Percentiles rank a stretch among this genome's conserved stretches.
Conservation (phyloP, 1,284 basidiomycete genomes). For the Neolentinus lepideus region DNA sequence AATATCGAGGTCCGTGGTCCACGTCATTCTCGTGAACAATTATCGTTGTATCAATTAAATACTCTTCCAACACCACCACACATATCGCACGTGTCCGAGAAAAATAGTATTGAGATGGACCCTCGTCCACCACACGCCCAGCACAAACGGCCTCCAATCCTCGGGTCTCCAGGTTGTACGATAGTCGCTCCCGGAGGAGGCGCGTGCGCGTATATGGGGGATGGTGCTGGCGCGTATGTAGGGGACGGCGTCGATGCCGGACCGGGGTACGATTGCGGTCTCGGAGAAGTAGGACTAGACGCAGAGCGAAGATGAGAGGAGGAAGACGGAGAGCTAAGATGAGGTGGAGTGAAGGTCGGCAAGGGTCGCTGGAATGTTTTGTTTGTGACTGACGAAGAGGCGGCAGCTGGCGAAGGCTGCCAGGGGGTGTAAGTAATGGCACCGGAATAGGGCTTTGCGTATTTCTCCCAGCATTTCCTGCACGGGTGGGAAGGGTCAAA, state of each 20-base stretch:
- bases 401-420: slow-evolving; percentile 16
- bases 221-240: not conserved
- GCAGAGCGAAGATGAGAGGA: slow-evolving; percentile 2
- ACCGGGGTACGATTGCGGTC: not conserved
- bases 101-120: slow-evolving; percentile 40
- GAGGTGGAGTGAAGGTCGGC: not conserved
- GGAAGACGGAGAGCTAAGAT: not conserved
- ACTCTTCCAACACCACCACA: slow-evolving; percentile 61
- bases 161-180: slow-evolving; percentile 57
- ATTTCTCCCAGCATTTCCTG: slow-evolving; percentile 62
- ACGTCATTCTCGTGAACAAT: too few relatives aligned
- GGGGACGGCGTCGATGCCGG: not conserved
- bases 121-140: slow-evolving; percentile 60
- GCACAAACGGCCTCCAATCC: slow-evolving; percentile 61
- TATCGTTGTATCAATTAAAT: slow-evolving; percentile 18
- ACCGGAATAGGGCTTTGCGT: slow-evolving; percentile 50
- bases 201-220: not conserved
- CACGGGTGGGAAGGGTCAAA: slow-evolving; percentile 62
- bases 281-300: not conserved
- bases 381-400: slow-evolving; percentile 10
- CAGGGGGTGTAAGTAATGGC: slow-evolving; percentile 51
- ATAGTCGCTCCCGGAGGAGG: slow-evolving; percentile 37
- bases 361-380: slow-evolving; percentile 29
- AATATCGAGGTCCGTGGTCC: too few relatives aligned
- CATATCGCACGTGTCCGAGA: slow-evolving; percentile 41